Conservation (phyloP, 2,329 filamentous ascomycete genomes). For the Penicillium sp. region DNA sequence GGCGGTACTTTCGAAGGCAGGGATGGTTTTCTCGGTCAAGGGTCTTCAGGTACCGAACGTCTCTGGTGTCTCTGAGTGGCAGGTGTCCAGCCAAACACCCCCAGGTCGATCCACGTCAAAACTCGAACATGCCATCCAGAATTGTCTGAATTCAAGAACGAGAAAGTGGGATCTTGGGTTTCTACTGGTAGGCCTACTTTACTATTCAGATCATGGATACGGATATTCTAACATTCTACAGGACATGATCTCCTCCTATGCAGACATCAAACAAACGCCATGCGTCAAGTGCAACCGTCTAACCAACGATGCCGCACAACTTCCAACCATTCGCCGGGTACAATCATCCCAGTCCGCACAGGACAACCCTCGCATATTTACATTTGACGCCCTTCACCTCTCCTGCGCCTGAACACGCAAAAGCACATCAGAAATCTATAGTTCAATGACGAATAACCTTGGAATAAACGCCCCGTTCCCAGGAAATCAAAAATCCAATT, state of each 20-base stretch:
- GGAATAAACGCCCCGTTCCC: no score
- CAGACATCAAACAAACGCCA: constrained; percentile 43
- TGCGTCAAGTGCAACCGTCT: constrained; percentile 45
- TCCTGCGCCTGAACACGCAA: constrained; percentile 30
- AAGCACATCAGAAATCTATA: no score
- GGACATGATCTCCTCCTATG: constrained; percentile 50
- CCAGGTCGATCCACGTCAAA: constrained; percentile 34
- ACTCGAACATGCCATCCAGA: constrained; percentile 39
- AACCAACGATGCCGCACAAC: constrained; percentile 42
- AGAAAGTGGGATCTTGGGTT: constrained; percentile 46
- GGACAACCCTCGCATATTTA: constrained; percentile 18
- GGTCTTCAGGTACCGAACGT: constrained; percentile 23
- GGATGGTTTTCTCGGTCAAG: constrained; percentile 40
- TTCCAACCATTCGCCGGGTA: constrained; percentile 43
- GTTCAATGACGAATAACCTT: no score
- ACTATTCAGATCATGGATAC: not conserved
- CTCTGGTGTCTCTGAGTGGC: constrained; percentile 34
- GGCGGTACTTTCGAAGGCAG: constrained; percentile 37
- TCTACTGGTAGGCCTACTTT: constrained; percentile 37
- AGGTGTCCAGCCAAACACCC: constrained; percentile 33
- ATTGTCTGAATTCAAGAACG: constrained; percentile 39
- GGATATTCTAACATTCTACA: constrained; percentile 22
- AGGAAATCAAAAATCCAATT: not conserved
- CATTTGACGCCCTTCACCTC: constrained; percentile 42
- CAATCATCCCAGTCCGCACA: constrained; percentile 23